phyloP scores from a whole-genome alignment of 208 protist genomes.

The Acanthamoeba sp. region DNA sequence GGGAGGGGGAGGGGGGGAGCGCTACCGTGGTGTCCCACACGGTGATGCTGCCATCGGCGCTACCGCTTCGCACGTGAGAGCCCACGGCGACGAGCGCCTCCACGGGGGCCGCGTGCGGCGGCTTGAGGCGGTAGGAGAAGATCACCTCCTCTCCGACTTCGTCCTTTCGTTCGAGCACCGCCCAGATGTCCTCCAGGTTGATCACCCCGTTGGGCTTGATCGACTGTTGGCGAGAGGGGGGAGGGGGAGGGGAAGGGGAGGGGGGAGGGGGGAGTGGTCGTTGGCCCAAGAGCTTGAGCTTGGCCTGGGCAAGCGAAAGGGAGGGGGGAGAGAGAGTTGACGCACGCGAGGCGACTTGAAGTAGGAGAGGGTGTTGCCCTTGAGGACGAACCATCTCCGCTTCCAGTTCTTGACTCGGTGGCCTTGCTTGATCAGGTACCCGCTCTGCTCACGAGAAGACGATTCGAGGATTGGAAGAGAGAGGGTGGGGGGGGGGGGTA shows the following conservation, averaged over 20 bases:
- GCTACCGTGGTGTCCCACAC: constrained; percentile 58
- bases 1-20: neutral
- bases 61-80: constrained; percentile 24
- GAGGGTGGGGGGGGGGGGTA: no score
- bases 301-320: neutral
- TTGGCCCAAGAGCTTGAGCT: neutral
- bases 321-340: neutral
- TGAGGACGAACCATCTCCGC: constrained; percentile 78
- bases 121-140: constrained; percentile 23
- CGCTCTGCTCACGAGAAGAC: constrained; percentile 2
- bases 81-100: neutral
- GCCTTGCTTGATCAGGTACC: constrained; percentile 78
- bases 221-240: neutral
- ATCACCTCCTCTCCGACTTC: constrained; percentile 54
- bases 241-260: neutral
- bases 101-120: neutral
- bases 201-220: constrained; percentile 65
- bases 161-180: constrained; percentile 42
- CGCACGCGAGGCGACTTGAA: constrained; percentile 68
- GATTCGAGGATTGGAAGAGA: neutral
- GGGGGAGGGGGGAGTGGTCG: neutral
- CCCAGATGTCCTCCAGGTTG: constrained; percentile 60
- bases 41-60: constrained; percentile 43
- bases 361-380: constrained; percentile 62
- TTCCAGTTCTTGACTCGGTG: constrained; percentile 80